Percentiles rank a stretch among this genome's conserved stretches.
These are phyloP conservation scores for Geosmithia morbida DNA, from an alignment of 2,329 filamentous ascomycete species.

Conservation along the genomic window DNA sequence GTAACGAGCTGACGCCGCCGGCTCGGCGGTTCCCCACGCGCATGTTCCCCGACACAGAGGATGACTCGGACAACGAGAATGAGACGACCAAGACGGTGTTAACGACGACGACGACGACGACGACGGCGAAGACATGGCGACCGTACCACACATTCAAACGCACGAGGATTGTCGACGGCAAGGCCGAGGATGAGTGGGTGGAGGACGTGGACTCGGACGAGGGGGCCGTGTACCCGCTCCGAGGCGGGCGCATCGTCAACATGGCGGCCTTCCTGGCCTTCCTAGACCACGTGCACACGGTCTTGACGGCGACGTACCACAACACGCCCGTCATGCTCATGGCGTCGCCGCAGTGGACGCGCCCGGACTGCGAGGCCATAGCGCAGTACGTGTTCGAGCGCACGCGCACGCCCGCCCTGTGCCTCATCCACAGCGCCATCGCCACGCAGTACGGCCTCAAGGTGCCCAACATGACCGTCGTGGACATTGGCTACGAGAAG, in stretches of 20 bases:
- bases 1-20: conserved; percentile 85
- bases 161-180: conserved; percentile 34
- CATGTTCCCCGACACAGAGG: conserved; percentile 84
- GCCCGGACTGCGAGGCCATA: conserved; percentile 72
- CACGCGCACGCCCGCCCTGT: conserved; percentile 86
- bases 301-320: conserved; percentile 82
- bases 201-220: conserved; percentile 82
- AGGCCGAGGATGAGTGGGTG: conserved; percentile 56
- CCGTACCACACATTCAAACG: conserved; percentile 65
- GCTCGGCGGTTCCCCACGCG: conserved; percentile 74
- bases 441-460: conserved; percentile 76
- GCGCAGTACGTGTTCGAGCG: conserved; percentile 95
- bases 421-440: conserved; percentile 75
- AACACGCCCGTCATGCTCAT: conserved; percentile 92
- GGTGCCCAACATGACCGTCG: conserved; percentile 62
- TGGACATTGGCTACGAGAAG: conserved; percentile 87
- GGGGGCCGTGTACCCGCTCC: conserved; percentile 78
- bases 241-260: conserved; percentile 69
- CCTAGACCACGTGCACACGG: conserved; percentile 80
- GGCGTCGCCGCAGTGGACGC: conserved; percentile 79
- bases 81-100: neutral
- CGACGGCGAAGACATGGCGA: conserved; percentile 20
- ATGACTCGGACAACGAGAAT: conserved; percentile 16
- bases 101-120: neutral
- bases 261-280: conserved; percentile 92